A percentile compares a stretch with the other conserved stretches of the same genome.
Conservation (phyloP, 805 yeast genomes). For the Tetrapisispora arboricola region DNA sequence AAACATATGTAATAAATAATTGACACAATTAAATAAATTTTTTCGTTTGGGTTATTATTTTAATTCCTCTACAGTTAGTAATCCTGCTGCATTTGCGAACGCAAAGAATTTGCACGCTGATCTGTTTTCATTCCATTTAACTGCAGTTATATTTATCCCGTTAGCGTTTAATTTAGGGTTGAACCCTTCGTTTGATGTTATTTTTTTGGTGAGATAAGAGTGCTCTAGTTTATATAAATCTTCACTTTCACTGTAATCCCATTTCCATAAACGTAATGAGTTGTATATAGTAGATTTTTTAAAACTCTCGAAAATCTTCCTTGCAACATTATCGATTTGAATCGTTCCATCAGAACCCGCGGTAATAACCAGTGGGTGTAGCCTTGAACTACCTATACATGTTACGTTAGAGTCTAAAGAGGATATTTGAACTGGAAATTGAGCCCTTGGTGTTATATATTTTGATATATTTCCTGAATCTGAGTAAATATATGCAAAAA, state of each 20-base stretch:
- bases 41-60: too few species aligned
- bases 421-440: slow-evolving; percentile 29
- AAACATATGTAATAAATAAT: too few species aligned
- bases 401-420: slow-evolving; percentile 34
- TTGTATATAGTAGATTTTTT: slow-evolving; percentile 26
- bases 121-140: slow-evolving; percentile 49
- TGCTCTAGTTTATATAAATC: slow-evolving; percentile 35
- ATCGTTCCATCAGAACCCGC: slow-evolving; percentile 45
- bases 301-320: slow-evolving; percentile 29
- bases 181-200: slow-evolving; percentile 20
- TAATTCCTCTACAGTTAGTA: slow-evolving; percentile 22
- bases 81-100: slow-evolving; percentile 26
- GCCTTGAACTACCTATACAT: slow-evolving; percentile 31
- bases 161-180: slow-evolving; percentile 36
- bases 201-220: slow-evolving; percentile 29
- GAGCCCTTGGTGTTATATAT: slow-evolving; percentile 30
- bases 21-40: too few species aligned
- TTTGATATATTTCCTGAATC: slow-evolving; percentile 35
- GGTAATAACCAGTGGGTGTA: slow-evolving; percentile 38
- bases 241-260: slow-evolving; percentile 33
- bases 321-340: slow-evolving; percentile 32
- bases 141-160: slow-evolving; percentile 37
- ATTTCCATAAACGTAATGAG: slow-evolving; percentile 28
- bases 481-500: slow-evolving; percentile 31
- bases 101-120: slow-evolving; percentile 37